These are phyloP conservation scores for Aspergillus sp. DNA, from an alignment of 2,329 filamentous ascomycete species.

Conservation along the genomic window DNA sequence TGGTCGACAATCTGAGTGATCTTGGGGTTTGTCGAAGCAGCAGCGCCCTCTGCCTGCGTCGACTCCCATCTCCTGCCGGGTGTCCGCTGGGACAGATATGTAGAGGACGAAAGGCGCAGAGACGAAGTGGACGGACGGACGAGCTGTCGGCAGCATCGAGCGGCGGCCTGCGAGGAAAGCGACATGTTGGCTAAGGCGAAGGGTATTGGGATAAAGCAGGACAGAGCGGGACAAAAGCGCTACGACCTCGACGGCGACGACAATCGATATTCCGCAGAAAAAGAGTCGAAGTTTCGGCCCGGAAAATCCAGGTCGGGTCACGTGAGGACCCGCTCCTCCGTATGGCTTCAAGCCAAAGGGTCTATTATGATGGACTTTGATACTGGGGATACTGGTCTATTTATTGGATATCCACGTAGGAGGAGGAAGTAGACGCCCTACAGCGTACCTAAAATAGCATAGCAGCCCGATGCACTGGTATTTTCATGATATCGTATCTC, in stretches of 20 bases:
- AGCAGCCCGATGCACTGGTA: not conserved
- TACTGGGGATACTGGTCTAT: not conserved
- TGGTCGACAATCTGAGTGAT: conserved; percentile 93
- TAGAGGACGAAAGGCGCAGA: conserved; percentile 32
- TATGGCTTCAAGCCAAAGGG: no score
- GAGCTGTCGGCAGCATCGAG: conserved; percentile 37
- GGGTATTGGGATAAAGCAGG: conserved; percentile 7
- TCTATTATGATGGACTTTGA: not conserved
- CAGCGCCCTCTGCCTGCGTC: conserved; percentile 52
- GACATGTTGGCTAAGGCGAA: conserved; percentile 25
- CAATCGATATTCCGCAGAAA: conserved; percentile 15
- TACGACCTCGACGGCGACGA: conserved; percentile 4
- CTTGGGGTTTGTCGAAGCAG: conserved; percentile 68
- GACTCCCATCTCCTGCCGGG: conserved; percentile 74
- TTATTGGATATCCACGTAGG: not conserved
- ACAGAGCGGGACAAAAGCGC: conserved; percentile 4
- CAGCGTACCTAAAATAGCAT: no score
- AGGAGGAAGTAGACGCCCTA: no score
- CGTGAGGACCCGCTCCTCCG: conserved; percentile 14
- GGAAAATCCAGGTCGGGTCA: conserved; percentile 27
- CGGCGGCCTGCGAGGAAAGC: conserved; percentile 32
- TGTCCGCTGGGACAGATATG: conserved; percentile 33
- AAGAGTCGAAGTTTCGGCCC: conserved; percentile 19
- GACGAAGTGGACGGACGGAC: conserved; percentile 33
- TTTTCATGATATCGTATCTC: conserved; percentile 1